phyloP scores from a whole-genome alignment of 139 green algal species.

The Trebouxia sp. region DNA sequence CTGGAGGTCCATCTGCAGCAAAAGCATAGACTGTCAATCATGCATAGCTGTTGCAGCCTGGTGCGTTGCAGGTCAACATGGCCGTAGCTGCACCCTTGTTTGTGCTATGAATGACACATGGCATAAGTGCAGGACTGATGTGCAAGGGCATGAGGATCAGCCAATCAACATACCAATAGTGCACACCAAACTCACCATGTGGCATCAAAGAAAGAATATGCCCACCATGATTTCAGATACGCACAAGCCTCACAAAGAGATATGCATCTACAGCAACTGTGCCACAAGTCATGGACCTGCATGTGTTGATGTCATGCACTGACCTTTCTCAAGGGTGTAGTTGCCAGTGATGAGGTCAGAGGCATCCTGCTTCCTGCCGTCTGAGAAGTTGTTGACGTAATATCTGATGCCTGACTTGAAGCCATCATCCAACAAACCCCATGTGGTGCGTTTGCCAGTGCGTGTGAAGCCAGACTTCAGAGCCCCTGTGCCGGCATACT shows the following conservation, averaged over 20 bases:
- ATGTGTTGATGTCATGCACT: neutral
- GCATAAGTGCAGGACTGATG: too few relatives aligned
- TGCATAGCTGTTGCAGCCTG: too few relatives aligned
- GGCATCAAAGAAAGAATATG: too few relatives aligned
- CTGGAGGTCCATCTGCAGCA: neutral
- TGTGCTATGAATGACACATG: too few relatives aligned
- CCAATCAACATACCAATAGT: too few relatives aligned
- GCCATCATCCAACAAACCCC: constrained; percentile 84
- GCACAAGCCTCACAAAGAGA: neutral
- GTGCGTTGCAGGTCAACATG: too few relatives aligned
- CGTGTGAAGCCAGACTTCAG: constrained; percentile 91
- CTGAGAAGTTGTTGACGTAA: constrained; percentile 92
- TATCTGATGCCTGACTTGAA: constrained; percentile 74
- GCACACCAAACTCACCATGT: too few relatives aligned
- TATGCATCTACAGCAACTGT: neutral
- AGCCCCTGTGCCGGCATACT: constrained; percentile 87
- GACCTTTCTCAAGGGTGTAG: constrained; percentile 38
- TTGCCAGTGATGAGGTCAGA: constrained; percentile 77
- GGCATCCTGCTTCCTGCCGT: constrained; percentile 88
- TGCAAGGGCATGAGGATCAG: too few relatives aligned
- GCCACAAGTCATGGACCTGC: too few relatives aligned
- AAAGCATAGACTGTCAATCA: neutral
- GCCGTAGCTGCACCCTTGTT: too few relatives aligned
- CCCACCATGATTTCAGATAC: too few relatives aligned
- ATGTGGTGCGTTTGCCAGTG: constrained; percentile 81